A percentile compares a stretch with the other conserved stretches of the same genome.
Conservation (phyloP, 306 rosid genomes). For the Medicago arabica region DNA sequence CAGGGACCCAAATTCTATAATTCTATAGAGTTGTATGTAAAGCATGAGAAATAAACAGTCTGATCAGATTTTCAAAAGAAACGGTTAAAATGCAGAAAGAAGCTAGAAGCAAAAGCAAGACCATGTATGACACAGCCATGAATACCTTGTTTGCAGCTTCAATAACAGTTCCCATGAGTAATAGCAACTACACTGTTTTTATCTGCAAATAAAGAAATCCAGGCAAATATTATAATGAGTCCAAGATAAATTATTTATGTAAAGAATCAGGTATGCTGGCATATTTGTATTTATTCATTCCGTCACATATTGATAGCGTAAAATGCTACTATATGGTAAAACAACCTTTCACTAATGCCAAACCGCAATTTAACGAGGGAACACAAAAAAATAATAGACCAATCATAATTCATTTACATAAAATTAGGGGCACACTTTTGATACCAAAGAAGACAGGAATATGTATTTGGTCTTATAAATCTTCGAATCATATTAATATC, state of each 20-base stretch:
- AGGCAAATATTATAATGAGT: constrained; percentile 16
- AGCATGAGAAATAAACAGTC: not conserved
- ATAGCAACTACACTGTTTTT: constrained; percentile 39
- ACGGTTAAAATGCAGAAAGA: constrained; percentile 6
- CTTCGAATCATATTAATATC: no score
- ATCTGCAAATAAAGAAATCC: constrained; percentile 35
- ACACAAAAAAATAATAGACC: not conserved
- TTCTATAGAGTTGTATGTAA: constrained; percentile 8
- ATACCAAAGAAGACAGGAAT: no score
- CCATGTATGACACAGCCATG: constrained; percentile 15
- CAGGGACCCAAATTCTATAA: no score
- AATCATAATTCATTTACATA: constrained; percentile 7
- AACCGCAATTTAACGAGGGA: constrained; percentile 10
- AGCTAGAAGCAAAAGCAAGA: constrained; percentile 29
- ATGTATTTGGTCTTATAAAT: no score
- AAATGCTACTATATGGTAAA: not conserved
- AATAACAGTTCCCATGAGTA: constrained; percentile 76
- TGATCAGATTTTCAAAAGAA: constrained; percentile 23
- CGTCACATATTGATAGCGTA: not conserved
- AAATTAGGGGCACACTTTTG: not conserved
- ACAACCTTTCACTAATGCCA: constrained; percentile 7
- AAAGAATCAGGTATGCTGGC: not conserved
- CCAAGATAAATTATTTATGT: constrained; percentile 11
- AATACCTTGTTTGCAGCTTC: constrained; percentile 71
- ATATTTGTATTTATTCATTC: not conserved